These are phyloP conservation scores for Silene coronaria DNA, from an alignment of 179 eudicot species.

Conservation along the genomic window DNA sequence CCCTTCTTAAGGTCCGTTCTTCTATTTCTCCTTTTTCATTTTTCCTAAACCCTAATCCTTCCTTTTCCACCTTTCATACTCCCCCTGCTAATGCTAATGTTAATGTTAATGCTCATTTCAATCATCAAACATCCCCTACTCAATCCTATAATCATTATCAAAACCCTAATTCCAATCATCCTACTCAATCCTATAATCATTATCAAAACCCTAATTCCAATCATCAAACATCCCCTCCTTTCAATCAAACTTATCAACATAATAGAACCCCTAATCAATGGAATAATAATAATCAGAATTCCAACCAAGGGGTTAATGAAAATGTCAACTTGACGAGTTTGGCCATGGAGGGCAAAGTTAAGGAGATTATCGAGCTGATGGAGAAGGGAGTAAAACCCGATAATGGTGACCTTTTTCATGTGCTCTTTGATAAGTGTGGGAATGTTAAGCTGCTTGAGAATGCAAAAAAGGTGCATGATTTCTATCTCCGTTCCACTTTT, in stretches of 20 bases:
- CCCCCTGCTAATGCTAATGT: too few relatives aligned
- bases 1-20: slow-evolving; percentile 33
- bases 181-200: background rate
- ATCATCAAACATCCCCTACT: slow-evolving; percentile 11
- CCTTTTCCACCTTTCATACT: slow-evolving; percentile 25
- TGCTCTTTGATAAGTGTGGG: slow-evolving; percentile 38
- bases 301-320: too few relatives aligned
- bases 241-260: slow-evolving; percentile 5
- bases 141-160: slow-evolving; percentile 15
- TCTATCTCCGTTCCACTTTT: slow-evolving; percentile 32
- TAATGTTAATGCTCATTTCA: background rate
- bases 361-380: slow-evolving; percentile 36
- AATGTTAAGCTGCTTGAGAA: slow-evolving; percentile 34
- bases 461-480: slow-evolving; percentile 46
- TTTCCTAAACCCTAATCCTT: too few relatives aligned
- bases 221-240: slow-evolving; percentile 24
- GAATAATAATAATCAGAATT: slow-evolving; percentile 31
- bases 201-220: slow-evolving; percentile 23
- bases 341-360: slow-evolving; percentile 42
- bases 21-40: slow-evolving; percentile 19
- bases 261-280: slow-evolving; percentile 16
- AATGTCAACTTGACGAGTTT: slow-evolving; percentile 32
- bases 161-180: slow-evolving; percentile 14
- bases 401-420: slow-evolving; percentile 33
- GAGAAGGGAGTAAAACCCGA: slow-evolving; percentile 33